Evolutionary conservation across 2,329 filamentous ascomycete species (phyloP), one percentile per base, ranked within the genome.

Genomic region (Fusarium sp.): DNA sequence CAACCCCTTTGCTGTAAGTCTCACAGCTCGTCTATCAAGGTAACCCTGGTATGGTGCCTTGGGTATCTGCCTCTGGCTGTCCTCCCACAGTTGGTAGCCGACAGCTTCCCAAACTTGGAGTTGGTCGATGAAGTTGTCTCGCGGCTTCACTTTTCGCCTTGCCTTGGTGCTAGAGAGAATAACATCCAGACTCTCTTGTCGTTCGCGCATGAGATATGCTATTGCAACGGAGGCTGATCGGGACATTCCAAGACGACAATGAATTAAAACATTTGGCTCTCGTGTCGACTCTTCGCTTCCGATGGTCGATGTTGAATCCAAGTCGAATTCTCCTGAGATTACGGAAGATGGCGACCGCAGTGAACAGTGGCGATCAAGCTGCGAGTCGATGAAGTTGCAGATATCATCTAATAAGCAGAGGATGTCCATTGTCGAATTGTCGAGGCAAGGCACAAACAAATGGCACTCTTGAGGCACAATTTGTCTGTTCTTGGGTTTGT

Each of bases 231-330:
- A 73, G 8, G 77, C 73, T 3, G 77, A 78, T 16, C 77, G 75
- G 20, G 77, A 79, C 29, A 77, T 63, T 8, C 77, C 77, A 29
- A 65, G 54, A 37, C 82, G 79, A 59, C 78, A 80, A 52, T 78
- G 77, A 12, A 79, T 70, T 4, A 79, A 63, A n/a, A 79, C 74
- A 37, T 68, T 70, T 29, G 55, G 41, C 20, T 52, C 56, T 46
- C 39, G 50, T 23, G 29, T 21, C n/a, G 39, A 42, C 16, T 44
- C 41, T 23, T 66, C 65, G 28, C 39, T 57, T 13, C 49, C 59
- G 2, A 56, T 66, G 13, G 48, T 50, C 20, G 68, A 47, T 15
- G 42, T 16, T 8, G 62, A 64, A 21, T 46, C 52, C 13, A 46
- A 31, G 24, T 55, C 41, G 18, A 42, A 49, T n/a, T 61, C 60